These are phyloP conservation scores for Triticum turgidum DNA, from an alignment of 176 grass and related monocot species.

Conservation along the genomic window DNA sequence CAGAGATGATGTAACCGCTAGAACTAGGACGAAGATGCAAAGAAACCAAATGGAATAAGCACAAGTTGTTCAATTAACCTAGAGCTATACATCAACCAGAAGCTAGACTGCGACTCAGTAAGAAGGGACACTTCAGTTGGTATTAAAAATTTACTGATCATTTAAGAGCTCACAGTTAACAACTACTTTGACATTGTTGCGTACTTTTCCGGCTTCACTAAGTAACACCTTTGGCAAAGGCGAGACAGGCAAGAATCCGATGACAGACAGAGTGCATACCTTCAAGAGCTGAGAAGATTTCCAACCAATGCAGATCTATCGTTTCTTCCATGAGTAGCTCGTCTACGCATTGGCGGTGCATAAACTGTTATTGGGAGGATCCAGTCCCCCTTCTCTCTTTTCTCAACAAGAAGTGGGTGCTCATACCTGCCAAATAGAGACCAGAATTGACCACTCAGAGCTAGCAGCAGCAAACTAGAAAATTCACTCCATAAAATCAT, in stretches of 20 bases:
- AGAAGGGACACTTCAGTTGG: neutral
- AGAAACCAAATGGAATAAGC: neutral
- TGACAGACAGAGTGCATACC: conserved; percentile 9
- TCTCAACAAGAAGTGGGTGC: conserved; percentile 83
- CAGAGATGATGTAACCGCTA: too few species aligned
- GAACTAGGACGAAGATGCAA: neutral
- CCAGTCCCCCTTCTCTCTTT: conserved; percentile 96
- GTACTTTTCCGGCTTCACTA: conserved; percentile 3
- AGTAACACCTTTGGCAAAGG: conserved; percentile 10
- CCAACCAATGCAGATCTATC: conserved; percentile 61
- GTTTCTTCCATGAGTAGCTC: conserved; percentile 61
- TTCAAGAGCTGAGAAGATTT: conserved; percentile 72
- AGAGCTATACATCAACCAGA: conserved; percentile 4
- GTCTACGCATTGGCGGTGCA: conserved; percentile 66
- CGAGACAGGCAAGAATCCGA: neutral
- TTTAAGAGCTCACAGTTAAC: neutral
- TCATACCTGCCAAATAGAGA: conserved; percentile 62
- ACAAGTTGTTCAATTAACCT: neutral
- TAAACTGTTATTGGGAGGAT: conserved; percentile 85
- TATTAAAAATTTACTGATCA: neutral
- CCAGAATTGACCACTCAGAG: neutral
- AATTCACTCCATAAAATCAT: neutral
- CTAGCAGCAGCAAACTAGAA: conserved; percentile 9
- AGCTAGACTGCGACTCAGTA: neutral
- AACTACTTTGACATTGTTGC: conserved; percentile 6